Percentiles rank a stretch among this genome's conserved stretches.
Conservation (phyloP, 208 protist genomes). For the Lotmaria passim region DNA sequence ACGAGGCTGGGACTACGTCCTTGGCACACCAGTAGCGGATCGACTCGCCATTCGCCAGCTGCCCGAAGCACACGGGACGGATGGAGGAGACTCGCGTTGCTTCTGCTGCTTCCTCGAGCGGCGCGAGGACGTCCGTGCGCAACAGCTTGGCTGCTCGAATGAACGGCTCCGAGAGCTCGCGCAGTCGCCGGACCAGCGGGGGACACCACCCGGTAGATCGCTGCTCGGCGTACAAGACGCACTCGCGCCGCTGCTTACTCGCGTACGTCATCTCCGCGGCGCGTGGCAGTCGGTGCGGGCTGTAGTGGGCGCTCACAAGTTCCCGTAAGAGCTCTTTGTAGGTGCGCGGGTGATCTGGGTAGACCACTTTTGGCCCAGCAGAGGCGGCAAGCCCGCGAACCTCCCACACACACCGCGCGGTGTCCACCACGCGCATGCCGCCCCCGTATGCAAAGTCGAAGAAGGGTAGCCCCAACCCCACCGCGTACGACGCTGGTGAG, state of each 20-base stretch:
- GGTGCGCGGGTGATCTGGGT: constrained; percentile 28
- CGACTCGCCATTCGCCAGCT: constrained; percentile 59
- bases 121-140: constrained; percentile 57
- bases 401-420: constrained; percentile 61
- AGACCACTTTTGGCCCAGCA: constrained; percentile 29
- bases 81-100: constrained; percentile 22
- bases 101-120: constrained; percentile 4
- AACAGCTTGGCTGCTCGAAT: constrained; percentile 70
- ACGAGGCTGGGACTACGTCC: constrained; percentile 47
- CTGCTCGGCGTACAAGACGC: constrained; percentile 30
- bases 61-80: constrained; percentile 59
- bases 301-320: constrained; percentile 70
- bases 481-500: constrained; percentile 49
- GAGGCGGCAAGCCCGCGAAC: constrained; percentile 56
- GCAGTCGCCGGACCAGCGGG: constrained; percentile 56
- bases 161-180: constrained; percentile 73
- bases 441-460: constrained; percentile 82
- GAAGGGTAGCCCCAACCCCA: constrained; percentile 78
- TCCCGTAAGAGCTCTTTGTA: constrained; percentile 64
- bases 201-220: constrained; percentile 50
- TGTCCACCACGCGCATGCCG: constrained; percentile 84
- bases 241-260: constrained; percentile 32
- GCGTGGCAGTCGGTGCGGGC: constrained; percentile 66
- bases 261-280: constrained; percentile 40
- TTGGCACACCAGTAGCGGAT: constrained; percentile 60